Evolutionary conservation across 2,329 filamentous ascomycete species (phyloP).

Genomic region (Sarocladiaceae sp.): DNA sequence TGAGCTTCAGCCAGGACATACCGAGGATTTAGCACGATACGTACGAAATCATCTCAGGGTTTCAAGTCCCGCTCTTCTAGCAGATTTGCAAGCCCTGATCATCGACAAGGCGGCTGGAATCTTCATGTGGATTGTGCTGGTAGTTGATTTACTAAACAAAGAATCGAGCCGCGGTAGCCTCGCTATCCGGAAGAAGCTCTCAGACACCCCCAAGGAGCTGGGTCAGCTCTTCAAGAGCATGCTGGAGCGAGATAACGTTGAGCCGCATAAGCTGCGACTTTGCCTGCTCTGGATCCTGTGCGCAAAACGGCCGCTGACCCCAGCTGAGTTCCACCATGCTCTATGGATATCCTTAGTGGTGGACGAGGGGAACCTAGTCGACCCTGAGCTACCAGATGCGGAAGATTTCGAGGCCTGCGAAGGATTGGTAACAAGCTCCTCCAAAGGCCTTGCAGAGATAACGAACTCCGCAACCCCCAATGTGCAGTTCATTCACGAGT

Average conservation of each 20-base stretch:
- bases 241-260: constrained; percentile 37
- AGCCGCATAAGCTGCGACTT: constrained; percentile 34
- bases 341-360: constrained; percentile 22
- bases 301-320: constrained; percentile 36
- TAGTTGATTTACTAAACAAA: constrained; percentile 34
- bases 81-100: constrained; percentile 19
- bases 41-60: constrained; percentile 5
- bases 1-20: constrained; percentile 20
- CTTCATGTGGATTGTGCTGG: constrained; percentile 40
- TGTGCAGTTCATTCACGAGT: constrained; percentile 52
- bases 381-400: constrained; percentile 20
- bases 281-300: constrained; percentile 51
- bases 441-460: constrained; percentile 46
- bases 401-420: constrained; percentile 17
- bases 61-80: neutral
- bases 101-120: constrained; percentile 32
- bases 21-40: constrained; percentile 19
- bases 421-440: constrained; percentile 33
- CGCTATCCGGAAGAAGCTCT: constrained; percentile 22
- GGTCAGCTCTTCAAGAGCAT: constrained; percentile 46
- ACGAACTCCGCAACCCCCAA: constrained; percentile 24
- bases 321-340: constrained; percentile 40
- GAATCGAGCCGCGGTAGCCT: constrained; percentile 23
- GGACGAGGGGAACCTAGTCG: constrained; percentile 12
- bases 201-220: constrained; percentile 34